Percentiles rank a stretch among this genome's conserved stretches.
Evolutionary conservation across 192 early-diverging fungal genomes (phyloP).

Genomic region (Helicostylum pulchrum): DNA sequence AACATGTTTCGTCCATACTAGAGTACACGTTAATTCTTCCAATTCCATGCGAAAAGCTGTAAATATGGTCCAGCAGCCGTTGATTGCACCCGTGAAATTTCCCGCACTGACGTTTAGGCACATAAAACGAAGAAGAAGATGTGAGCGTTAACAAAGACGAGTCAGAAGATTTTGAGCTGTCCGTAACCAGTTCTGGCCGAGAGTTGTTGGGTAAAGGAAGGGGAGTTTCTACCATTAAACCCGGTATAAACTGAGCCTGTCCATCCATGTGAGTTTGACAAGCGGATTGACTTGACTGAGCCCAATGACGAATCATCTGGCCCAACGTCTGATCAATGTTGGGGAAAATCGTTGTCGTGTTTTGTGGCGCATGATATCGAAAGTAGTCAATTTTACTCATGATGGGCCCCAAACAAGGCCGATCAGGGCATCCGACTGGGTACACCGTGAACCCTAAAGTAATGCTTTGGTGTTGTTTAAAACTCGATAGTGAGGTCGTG

Average conservation of each 20-base stretch:
- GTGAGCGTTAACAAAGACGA: not conserved
- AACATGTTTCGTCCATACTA: slow-evolving; percentile 22
- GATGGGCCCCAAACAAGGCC: slow-evolving; percentile 22
- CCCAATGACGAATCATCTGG: slow-evolving; percentile 6
- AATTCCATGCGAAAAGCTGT: slow-evolving; percentile 53
- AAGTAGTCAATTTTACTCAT: slow-evolving; percentile 17
- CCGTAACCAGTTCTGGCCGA: not conserved
- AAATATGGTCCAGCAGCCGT: slow-evolving; percentile 47
- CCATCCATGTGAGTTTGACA: slow-evolving; percentile 8
- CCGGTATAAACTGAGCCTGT: slow-evolving; percentile 6
- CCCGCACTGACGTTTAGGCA: not conserved
- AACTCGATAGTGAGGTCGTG: slow-evolving; percentile 11
- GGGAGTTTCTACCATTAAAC: not conserved
- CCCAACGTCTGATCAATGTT: slow-evolving; percentile 3
- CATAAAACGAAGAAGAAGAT: not conserved
- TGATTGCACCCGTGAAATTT: slow-evolving; percentile 38
- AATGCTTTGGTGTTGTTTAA: slow-evolving; percentile 21
- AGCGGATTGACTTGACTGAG: not conserved
- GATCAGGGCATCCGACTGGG: slow-evolving; percentile 26
- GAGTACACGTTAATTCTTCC: slow-evolving; percentile 47
- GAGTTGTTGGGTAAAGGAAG: not conserved
- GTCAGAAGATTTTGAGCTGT: not conserved
- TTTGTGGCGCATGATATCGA: not conserved
- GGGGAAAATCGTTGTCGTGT: not conserved
- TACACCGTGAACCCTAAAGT: slow-evolving; percentile 12